These are phyloP conservation scores for Pseudopithomyces chartarum DNA, from an alignment of 2,329 filamentous ascomycete species.

Conservation along the genomic window DNA sequence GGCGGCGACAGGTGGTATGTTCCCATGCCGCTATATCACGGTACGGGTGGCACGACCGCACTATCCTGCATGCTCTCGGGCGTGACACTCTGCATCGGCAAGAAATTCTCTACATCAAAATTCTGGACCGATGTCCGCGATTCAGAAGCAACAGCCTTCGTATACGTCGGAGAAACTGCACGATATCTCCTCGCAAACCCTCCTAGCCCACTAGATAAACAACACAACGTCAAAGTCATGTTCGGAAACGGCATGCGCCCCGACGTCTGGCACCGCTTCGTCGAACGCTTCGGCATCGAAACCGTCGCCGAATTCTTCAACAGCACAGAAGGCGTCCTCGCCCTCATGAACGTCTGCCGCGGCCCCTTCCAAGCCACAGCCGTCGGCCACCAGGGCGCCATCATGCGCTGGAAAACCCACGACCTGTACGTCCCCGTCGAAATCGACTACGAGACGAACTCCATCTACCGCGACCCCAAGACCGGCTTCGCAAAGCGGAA, in stretches of 20 bases:
- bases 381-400: constrained; percentile 73
- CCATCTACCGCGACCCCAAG: constrained; percentile 67
- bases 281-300: constrained; percentile 65
- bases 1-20: constrained; percentile 69
- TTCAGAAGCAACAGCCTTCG: constrained; percentile 70
- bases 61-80: constrained; percentile 62
- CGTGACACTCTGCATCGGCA: constrained; percentile 65
- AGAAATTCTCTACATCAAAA: constrained; percentile 68
- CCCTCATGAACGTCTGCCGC: constrained; percentile 62
- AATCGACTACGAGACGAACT: constrained; percentile 70
- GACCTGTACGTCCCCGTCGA: constrained; percentile 68
- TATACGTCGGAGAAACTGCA: constrained; percentile 79
- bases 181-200: constrained; percentile 74
- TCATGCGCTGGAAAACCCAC: constrained; percentile 59
- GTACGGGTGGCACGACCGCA: constrained; percentile 68
- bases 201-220: constrained; percentile 63
- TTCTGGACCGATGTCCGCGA: constrained; percentile 77
- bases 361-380: constrained; percentile 66
- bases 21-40: constrained; percentile 80
- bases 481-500: constrained; percentile 70
- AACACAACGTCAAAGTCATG: constrained; percentile 64
- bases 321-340: constrained; percentile 73
- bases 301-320: constrained; percentile 77
- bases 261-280: constrained; percentile 70
- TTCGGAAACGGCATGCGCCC: constrained; percentile 71